Conservation (phyloP, 2,329 filamentous ascomycete genomes). For the Cytospora mali region DNA sequence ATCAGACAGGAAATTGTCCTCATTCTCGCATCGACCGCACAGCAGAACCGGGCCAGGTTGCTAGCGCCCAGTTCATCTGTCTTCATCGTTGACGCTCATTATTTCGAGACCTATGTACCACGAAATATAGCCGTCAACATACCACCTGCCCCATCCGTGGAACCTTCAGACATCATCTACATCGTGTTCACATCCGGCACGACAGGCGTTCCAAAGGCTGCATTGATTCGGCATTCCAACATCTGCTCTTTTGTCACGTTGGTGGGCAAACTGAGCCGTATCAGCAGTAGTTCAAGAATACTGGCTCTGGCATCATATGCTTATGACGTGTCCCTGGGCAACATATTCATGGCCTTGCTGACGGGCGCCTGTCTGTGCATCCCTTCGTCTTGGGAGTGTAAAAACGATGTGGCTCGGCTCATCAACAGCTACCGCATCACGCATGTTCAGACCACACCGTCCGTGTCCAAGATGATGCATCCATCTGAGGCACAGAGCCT, state of each 20-base stretch:
- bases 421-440: slow-evolving; percentile 30
- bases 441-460: slow-evolving; percentile 13
- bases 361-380: not conserved
- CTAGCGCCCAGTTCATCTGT: not conserved
- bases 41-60: not conserved
- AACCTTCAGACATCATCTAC: slow-evolving; percentile 83
- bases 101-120: not conserved
- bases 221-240: not conserved
- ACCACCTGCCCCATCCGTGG: not conserved
- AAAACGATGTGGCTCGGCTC: slow-evolving; percentile 39
- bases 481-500: not conserved
- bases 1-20: not conserved
- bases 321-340: not conserved
- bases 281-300: slow-evolving; percentile 31
- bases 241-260: slow-evolving; percentile 1
- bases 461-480: slow-evolving; percentile 12
- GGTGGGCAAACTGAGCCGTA: slow-evolving; percentile 28
- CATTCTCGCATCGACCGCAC: not conserved
- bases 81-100: not conserved
- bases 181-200: slow-evolving; percentile 93
- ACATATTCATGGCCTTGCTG: not conserved
- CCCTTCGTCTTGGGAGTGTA: slow-evolving; percentile 40
- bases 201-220: slow-evolving; percentile 84
- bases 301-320: slow-evolving; percentile 36
- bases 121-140: not conserved